phyloP scores from a whole-genome alignment of 805 yeast genomes.

The Candida andamanensis region DNA sequence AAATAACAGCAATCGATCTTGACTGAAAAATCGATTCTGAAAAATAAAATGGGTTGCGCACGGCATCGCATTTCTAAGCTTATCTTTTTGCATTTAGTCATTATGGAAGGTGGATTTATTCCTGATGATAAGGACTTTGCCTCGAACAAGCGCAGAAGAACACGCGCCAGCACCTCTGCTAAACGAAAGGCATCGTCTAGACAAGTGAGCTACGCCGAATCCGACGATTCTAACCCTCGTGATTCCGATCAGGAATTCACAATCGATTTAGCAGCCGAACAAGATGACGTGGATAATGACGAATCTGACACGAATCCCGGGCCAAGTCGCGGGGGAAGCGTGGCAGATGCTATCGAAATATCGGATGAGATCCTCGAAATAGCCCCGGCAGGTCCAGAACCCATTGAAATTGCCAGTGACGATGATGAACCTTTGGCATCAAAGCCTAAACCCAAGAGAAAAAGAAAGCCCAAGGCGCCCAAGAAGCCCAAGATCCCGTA shows the following conservation, averaged over 20 bases:
- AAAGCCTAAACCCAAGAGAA: slow-evolving; percentile 10
- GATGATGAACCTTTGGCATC: slow-evolving; percentile 22
- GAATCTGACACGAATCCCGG: slow-evolving; percentile 2
- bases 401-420: too few species aligned
- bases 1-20: too few species aligned
- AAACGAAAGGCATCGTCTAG: slow-evolving; percentile 12
- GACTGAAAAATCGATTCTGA: too few species aligned
- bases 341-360: slow-evolving; percentile 3
- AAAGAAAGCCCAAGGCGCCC: slow-evolving; percentile 12
- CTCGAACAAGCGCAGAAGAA: slow-evolving; percentile 13
- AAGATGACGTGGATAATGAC: slow-evolving; percentile 28
- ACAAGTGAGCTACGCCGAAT: slow-evolving; percentile 18
- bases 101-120: slow-evolving; percentile 40
- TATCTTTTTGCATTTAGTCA: too few species aligned
- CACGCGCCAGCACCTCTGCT: slow-evolving; percentile 13
- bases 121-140: slow-evolving; percentile 31
- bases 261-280: slow-evolving; percentile 10
- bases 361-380: too few species aligned
- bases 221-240: slow-evolving; percentile 10
- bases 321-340: not conserved
- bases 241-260: slow-evolving; percentile 21
- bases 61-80: too few species aligned
- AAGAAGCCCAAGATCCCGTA: slow-evolving; percentile 60
- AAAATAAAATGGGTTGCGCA: too few species aligned
- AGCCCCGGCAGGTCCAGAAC: too few species aligned